phyloP scores from a whole-genome alignment of 2,329 filamentous ascomycete species.

The Verticillium nubilum region DNA sequence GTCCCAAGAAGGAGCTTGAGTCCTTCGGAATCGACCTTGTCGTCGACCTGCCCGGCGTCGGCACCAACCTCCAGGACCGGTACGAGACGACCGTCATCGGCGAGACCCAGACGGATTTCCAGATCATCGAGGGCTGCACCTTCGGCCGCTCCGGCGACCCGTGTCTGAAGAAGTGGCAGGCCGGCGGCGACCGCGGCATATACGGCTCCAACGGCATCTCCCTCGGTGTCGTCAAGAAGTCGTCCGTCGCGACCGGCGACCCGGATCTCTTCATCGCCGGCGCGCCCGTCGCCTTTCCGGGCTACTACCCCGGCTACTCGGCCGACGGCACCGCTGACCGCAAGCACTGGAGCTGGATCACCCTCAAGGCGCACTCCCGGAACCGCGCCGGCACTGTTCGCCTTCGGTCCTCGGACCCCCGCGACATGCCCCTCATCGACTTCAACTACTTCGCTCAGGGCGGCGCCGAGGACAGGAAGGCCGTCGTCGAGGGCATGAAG shows the following conservation, averaged over 20 bases:
- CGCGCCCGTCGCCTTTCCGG: constrained; percentile 19
- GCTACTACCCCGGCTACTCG: constrained; percentile 21
- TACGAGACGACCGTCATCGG: constrained; percentile 18
- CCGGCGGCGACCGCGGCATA: constrained; percentile 16
- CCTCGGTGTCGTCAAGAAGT: constrained; percentile 22
- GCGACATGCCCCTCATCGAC: constrained; percentile 52
- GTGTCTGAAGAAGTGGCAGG: constrained; percentile 26
- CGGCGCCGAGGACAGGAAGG: constrained; percentile 35
- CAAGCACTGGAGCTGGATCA: constrained; percentile 31
- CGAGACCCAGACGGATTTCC: constrained; percentile 19
- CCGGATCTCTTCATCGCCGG: constrained; percentile 24
- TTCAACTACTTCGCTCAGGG: constrained; percentile 44
- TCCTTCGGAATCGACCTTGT: constrained; percentile 50
- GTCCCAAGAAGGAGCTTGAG: constrained; percentile 45
- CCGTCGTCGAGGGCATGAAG: constrained; percentile 39
- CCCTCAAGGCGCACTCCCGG: constrained; percentile 53
- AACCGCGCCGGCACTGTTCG: constrained; percentile 52
- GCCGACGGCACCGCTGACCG: constrained; percentile 20
- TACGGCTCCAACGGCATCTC: constrained; percentile 29
- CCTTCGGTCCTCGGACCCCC: constrained; percentile 50
- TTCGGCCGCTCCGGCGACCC: constrained; percentile 23
- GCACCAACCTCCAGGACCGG: constrained; percentile 39
- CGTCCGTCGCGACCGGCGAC: constrained; percentile 18
- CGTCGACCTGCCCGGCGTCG: constrained; percentile 56
- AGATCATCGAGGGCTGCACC: constrained; percentile 19